Evolutionary conservation across 768 basidiomycete genomes (phyloP), one percentile per base, ranked within the genome.

Genomic region (Suillus spraguei): DNA sequence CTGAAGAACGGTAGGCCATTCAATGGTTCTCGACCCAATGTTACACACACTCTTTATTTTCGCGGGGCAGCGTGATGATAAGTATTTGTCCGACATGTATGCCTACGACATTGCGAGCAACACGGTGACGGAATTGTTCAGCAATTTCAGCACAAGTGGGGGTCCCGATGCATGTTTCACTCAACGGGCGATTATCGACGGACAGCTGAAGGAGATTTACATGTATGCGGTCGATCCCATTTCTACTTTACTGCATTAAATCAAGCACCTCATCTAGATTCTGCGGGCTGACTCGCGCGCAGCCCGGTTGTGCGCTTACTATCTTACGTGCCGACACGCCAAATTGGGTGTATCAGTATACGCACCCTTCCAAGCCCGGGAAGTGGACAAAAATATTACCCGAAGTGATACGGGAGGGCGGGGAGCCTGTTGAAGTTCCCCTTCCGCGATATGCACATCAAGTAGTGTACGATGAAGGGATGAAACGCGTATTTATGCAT

Each of bases 81-180:
- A 79, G 63, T 87, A 86, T 64, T 81, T 90, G 10, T 84, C 87
- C 3, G 92, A 93, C 72, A 91, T 93, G 90, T 90, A 88, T 60
- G 80, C 86, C 1, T 91, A 87, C 74, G 84, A 92, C 62, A 82
- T 89, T 65, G 74, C 77, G 50, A 85, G 82, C 4, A 83, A 84
- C 68, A 82, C 81, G 3, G 81, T 83, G 33, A 82, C 83, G 2
- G 86, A 92, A 69, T 69, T 91, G 5, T 91, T 83, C 69, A 77
- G 84, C 50, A 86, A 90, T 69, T 87, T 89, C 72, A 81, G 84
- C 3, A 63, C 79, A 17, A 76, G 79, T 10, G 88, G 89, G 1
- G 91, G 91, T 0, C 88, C 90, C 0, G 85, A 88, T 49, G 83
- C 88, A 3, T 88, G 85, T 69, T 92, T 91, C 69, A 89, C 89